phyloP scores from a whole-genome alignment of 495 filamentous ascomycete species.

The Talaromyces stipitatus region DNA sequence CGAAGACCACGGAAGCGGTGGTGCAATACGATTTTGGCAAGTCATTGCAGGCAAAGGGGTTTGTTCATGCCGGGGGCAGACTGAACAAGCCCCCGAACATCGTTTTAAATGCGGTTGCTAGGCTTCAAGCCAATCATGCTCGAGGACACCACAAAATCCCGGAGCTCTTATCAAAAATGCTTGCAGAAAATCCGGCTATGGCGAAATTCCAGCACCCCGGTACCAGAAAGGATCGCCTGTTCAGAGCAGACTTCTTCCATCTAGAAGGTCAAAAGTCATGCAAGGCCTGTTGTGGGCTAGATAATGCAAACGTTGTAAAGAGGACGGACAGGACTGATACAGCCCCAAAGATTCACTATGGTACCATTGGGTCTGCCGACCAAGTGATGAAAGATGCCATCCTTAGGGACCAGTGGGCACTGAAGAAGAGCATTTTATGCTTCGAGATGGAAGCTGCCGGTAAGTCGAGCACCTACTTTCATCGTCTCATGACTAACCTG shows the following conservation, averaged over 20 bases:
- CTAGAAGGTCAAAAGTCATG: slow-evolving; percentile 13
- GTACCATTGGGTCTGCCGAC: slow-evolving; percentile 22
- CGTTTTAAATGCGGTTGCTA: slow-evolving; percentile 15
- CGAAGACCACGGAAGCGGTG: slow-evolving; percentile 18
- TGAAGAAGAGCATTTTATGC: slow-evolving; percentile 24
- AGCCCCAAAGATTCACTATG: slow-evolving; percentile 20
- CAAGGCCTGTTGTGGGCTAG: slow-evolving; percentile 14
- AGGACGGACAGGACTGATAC: slow-evolving; percentile 17
- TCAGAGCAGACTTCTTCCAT: slow-evolving; percentile 19
- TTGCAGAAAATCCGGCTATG: slow-evolving; percentile 10
- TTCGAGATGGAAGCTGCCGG: slow-evolving; percentile 28
- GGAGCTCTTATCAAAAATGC: slow-evolving; percentile 13
- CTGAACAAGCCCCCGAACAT: slow-evolving; percentile 15
- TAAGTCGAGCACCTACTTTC: not conserved
- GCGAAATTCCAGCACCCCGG: slow-evolving; percentile 19
- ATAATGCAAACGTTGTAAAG: slow-evolving; percentile 15
- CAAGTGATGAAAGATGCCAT: slow-evolving; percentile 20
- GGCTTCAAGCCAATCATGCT: slow-evolving; percentile 14
- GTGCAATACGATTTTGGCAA: slow-evolving; percentile 35
- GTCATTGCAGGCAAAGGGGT: slow-evolving; percentile 9
- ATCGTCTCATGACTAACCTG: not conserved
- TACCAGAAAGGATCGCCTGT: slow-evolving; percentile 26
- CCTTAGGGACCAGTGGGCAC: slow-evolving; percentile 18
- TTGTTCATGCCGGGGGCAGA: slow-evolving; percentile 17
- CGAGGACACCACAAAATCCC: slow-evolving; percentile 11